A percentile compares a stretch with the other conserved stretches of the same genome.
Evolutionary conservation across 2,329 filamentous ascomycete species (phyloP).

Genomic region (Neocucurbitaria cava): DNA sequence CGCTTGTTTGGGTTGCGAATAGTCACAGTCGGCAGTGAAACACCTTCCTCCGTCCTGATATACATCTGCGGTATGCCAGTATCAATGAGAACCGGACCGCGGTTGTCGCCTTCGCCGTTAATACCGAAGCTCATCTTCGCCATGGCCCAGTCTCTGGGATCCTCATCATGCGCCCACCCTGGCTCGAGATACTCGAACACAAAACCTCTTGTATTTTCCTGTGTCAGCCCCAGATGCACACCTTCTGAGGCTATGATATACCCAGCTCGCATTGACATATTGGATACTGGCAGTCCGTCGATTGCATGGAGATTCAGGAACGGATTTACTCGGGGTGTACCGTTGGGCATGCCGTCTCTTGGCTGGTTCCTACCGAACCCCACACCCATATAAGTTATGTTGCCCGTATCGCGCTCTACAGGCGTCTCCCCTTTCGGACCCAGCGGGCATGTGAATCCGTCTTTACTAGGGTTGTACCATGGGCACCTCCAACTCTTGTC

Average conservation of each 20-base stretch:
- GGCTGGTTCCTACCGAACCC: constrained; percentile 43
- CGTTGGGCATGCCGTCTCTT: constrained; percentile 38
- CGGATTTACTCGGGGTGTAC: constrained; percentile 39
- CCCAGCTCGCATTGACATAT: constrained; percentile 23
- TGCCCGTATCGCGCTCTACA: constrained; percentile 28
- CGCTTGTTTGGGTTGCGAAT: constrained; percentile 42
- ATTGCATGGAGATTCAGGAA: constrained; percentile 45
- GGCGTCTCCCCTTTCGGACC: constrained; percentile 37
- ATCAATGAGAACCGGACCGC: constrained; percentile 40
- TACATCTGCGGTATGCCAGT: constrained; percentile 48
- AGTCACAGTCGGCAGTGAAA: constrained; percentile 35
- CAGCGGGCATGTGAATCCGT: constrained; percentile 36
- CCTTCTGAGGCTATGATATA: constrained; percentile 41
- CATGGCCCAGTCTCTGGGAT: constrained; percentile 46
- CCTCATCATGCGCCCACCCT: constrained; percentile 34
- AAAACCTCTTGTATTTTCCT: constrained; percentile 26
- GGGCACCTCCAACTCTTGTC: constrained; percentile 43
- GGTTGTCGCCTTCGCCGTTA: constrained; percentile 26
- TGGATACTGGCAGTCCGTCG: constrained; percentile 22
- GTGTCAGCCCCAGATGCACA: constrained; percentile 39
- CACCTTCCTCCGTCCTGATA: constrained; percentile 35
- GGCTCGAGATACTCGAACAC: constrained; percentile 32
- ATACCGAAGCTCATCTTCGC: constrained; percentile 39
- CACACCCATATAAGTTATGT: constrained; percentile 48
- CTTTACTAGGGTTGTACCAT: constrained; percentile 42